A percentile compares a stretch with the other conserved stretches of the same genome.
phyloP scores from a whole-genome alignment of 768 basidiomycete genomes.

The Naematelia encephala region DNA sequence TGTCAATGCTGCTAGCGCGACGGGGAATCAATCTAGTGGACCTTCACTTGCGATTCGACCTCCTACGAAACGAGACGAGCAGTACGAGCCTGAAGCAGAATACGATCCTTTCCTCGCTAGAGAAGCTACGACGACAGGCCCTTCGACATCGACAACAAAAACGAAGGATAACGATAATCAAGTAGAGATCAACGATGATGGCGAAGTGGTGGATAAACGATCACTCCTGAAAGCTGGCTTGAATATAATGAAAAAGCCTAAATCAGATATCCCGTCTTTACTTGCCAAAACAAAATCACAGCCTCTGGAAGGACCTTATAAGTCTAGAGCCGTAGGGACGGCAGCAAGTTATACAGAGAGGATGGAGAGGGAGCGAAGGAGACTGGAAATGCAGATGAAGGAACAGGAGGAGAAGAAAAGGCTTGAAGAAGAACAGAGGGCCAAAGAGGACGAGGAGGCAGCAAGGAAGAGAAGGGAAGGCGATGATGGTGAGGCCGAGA shows the following conservation, averaged over 20 bases:
- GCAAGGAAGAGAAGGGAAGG: constrained; percentile 49
- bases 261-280: constrained; percentile 47
- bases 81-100: constrained; percentile 45
- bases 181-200: constrained; percentile 94
- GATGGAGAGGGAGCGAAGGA: constrained; percentile 72
- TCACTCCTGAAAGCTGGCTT: constrained; percentile 86
- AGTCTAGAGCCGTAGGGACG: constrained; percentile 68
- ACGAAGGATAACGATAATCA: constrained; percentile 64
- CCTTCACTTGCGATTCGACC: constrained; percentile 45
- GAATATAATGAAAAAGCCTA: constrained; percentile 68
- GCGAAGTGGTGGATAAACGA: constrained; percentile 93
- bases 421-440: constrained; percentile 62
- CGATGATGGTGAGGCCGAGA: constrained; percentile 47
- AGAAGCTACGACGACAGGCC: constrained; percentile 23
- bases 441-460: constrained; percentile 64
- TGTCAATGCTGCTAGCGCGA: constrained; percentile 60
- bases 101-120: constrained; percentile 47
- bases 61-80: constrained; percentile 19
- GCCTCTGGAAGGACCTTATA: constrained; percentile 33
- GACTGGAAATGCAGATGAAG: constrained; percentile 74
- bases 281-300: constrained; percentile 13
- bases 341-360: constrained; percentile 78
- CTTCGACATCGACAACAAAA: too few relatives aligned
- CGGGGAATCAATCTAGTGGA: constrained; percentile 17
- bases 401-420: constrained; percentile 63